A percentile compares a stretch with the other conserved stretches of the same genome.
These are phyloP conservation scores for Fusarium guadeloupense DNA, from an alignment of 2,329 filamentous ascomycete species.

Conservation along the genomic window DNA sequence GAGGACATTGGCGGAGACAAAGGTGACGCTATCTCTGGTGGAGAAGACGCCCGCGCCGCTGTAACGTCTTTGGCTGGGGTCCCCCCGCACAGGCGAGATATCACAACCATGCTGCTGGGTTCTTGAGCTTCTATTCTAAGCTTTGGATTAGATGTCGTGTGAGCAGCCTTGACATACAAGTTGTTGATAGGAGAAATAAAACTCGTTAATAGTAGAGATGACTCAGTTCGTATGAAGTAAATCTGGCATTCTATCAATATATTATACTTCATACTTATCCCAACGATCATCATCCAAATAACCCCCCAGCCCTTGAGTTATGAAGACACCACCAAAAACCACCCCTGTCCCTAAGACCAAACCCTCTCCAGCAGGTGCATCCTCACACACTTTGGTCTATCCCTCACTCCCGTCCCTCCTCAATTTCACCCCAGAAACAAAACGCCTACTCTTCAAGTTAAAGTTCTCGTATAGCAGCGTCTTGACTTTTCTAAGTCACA, in stretches of 20 bases:
- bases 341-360: slow-evolving; percentile 23
- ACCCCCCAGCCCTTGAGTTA: slow-evolving; percentile 2
- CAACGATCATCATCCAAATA: neutral
- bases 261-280: neutral
- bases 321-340: neutral
- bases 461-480: slow-evolving; percentile 16
- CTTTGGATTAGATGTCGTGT: neutral
- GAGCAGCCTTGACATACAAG: neutral
- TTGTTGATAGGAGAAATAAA: neutral
- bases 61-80: slow-evolving; percentile 19
- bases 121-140: neutral
- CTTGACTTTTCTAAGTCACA: slow-evolving; percentile 18
- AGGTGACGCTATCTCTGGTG: slow-evolving; percentile 32
- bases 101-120: slow-evolving; percentile 22
- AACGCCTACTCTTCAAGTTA: neutral
- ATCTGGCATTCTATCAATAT: neutral
- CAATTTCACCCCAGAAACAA: slow-evolving; percentile 12
- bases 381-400: slow-evolving; percentile 23
- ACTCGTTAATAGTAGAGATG: neutral
- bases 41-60: slow-evolving; percentile 13
- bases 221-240: neutral
- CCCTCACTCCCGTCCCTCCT: slow-evolving; percentile 26
- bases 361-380: slow-evolving; percentile 30
- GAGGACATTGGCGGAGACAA: slow-evolving; percentile 22
- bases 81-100: slow-evolving; percentile 25